Conservation (phyloP, 805 yeast genomes). For the Torulaspora microellipsoides region DNA sequence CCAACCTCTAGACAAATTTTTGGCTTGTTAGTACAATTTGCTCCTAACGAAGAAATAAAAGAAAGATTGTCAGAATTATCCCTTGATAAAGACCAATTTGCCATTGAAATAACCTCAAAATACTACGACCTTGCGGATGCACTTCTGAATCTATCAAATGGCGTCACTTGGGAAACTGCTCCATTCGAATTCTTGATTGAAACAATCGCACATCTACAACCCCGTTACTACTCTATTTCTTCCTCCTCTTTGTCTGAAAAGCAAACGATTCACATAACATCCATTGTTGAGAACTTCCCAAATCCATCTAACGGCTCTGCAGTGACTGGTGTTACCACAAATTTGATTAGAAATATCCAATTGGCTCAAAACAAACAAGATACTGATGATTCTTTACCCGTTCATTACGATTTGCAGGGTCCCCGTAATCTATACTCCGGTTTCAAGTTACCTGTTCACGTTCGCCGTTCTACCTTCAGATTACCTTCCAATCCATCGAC, state of each 20-base stretch:
- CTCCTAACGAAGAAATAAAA: constrained; percentile 59
- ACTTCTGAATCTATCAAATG: constrained; percentile 55
- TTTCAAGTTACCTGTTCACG: constrained; percentile 78
- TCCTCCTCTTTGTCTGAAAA: constrained; percentile 80
- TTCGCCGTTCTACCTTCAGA: constrained; percentile 92
- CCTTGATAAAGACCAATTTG: constrained; percentile 64
- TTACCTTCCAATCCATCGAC: constrained; percentile 78
- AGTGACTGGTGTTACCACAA: constrained; percentile 79
- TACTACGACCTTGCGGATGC: constrained; percentile 75
- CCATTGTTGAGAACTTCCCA: constrained; percentile 73
- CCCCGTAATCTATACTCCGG: constrained; percentile 56
- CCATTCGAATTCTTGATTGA: constrained; percentile 86
- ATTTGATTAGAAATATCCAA: constrained; percentile 72
- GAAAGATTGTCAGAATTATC: constrained; percentile 45
- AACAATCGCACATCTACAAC: constrained; percentile 74
- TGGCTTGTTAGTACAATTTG: constrained; percentile 68
- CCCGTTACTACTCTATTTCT: constrained; percentile 94
- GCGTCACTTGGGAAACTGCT: constrained; percentile 64
- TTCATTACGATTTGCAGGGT: constrained; percentile 71
- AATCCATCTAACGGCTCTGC: constrained; percentile 27
- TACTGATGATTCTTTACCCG: constrained; percentile 33
- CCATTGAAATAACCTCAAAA: constrained; percentile 53
- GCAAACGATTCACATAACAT: constrained; percentile 74
- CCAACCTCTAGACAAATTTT: constrained; percentile 88
- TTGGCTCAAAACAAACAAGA: constrained; percentile 48